Base-by-base conservation (phyloP, 768 basidiomycete genomes). In the Boletus subparvulus region DNA sequence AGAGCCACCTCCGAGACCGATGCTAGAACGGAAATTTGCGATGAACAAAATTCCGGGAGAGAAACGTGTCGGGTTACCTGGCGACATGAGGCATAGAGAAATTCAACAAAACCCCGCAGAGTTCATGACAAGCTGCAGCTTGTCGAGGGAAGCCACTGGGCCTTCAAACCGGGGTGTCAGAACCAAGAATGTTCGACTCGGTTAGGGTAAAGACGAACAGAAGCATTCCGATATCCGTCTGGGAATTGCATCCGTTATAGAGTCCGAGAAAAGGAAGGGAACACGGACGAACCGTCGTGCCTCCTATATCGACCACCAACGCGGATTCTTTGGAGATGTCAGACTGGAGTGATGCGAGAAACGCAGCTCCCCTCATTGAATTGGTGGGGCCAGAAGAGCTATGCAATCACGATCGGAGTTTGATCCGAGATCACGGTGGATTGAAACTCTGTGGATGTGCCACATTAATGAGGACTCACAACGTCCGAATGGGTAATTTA, bases 281-380 rank as follows among this genome's bases (percentile, higher is more conserved):
- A 55, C 40, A 30, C n/a, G 54, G 51, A 65, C 72, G 60, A 52
- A 72, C 70, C 16, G 84, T 85, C 1, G 86, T 87, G 0, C 85
- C 85, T 46, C 86, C 86, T 54, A 86, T 74, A 65, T 87, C 86
- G 51, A 83, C 76, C 0, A 87, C 86, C 48, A 85, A 71, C 41
- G 77, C 74, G 55, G 74, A 68, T 65, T 77, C 70, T 55, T 65
- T 73, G 44, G 68, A 44, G 52, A 69, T 58, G 59, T 63, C 56
- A 10, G 67, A 68, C 58, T 73, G 73, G 43, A 75, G 67, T 10
- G 77, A 78, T 2, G 85, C 79, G 6, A 87, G 73, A 66, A 81
- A 86, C 5, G 80, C 81, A 6, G 85, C 86, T 10, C 85, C 86
- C 48, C 86, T 74, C 85, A 87, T 88, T 1, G 84, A 85, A 65